Base-by-base conservation (phyloP, 305 asterid genomes). In the Fraxinus ornus region DNA sequence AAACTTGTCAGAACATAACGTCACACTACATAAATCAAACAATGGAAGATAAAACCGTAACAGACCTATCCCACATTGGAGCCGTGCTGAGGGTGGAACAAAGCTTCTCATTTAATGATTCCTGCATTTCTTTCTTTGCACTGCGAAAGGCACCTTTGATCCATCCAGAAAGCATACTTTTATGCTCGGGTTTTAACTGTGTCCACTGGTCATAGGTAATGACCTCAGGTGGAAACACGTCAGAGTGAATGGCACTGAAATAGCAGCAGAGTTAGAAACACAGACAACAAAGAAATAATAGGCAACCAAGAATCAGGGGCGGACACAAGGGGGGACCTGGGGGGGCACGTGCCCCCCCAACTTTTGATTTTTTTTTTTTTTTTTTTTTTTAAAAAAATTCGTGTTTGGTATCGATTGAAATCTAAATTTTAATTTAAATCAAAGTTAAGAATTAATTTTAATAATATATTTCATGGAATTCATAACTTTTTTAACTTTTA, bases 61-160 rank as follows among this genome's bases (percentile, higher is more conserved):
- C 86, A 7, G 74, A 95, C 98, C 98, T 95, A 81, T 94, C 99
- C 89, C 84, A 94, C 81, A 85, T 82, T 73, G 99, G 99, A 83
- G 98, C 93, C 2, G 98, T 94, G 90, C 89, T 84, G 80, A 95
- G 93, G 87, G 90, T 88, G 80, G 82, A 80, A 86, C 88, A 89
- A 37, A 95, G 91, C 83, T 89, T 92, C 83, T 90, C 91, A 26
- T 75, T 80, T 78, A 93, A 86, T 0, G 95, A 89, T 64, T 92
- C 93, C 64, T 86, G 95, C 68, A 52, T 77, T 81, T 95, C 94
- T 86, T 90, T 94, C 86, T 90, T 94, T 84, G 94, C 95, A 80
- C 92, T 60, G 72, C 72, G 81, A 87, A 95, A 88, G 82, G 92
- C 87, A 81, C 91, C 96, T 85, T 91, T 95, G 76, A 93, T 86